Conservation (phyloP, 2,329 filamentous ascomycete species). For the Nigrospora oryzae region DNA sequence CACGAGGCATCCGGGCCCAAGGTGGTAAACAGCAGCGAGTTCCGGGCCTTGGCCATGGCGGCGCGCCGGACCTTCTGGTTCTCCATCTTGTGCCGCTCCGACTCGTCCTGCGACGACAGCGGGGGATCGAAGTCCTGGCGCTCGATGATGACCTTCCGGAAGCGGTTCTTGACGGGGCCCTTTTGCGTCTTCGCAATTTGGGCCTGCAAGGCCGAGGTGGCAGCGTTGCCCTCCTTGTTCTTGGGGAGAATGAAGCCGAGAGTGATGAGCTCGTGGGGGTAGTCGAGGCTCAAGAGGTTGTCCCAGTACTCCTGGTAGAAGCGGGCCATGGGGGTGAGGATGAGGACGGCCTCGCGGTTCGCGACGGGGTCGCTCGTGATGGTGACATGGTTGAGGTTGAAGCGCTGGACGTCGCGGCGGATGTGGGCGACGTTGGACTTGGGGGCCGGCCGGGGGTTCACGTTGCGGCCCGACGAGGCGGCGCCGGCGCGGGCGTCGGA, state of each 20-base stretch:
- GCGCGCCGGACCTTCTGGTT: constrained; percentile 82
- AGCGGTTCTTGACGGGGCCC: constrained; percentile 71
- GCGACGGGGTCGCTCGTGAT: constrained; percentile 66
- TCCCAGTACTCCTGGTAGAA: constrained; percentile 97
- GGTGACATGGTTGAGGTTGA: constrained; percentile 92
- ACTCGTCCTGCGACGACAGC: constrained; percentile 71
- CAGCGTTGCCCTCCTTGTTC: constrained; percentile 82
- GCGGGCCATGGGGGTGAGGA: constrained; percentile 84
- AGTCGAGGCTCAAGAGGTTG: constrained; percentile 74
- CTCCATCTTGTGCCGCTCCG: constrained; percentile 81
- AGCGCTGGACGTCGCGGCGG: constrained; percentile 82
- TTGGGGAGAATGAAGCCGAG: constrained; percentile 95
- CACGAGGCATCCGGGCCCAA: constrained; percentile 85
- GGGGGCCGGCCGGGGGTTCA: constrained; percentile 55
- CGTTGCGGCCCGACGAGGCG: constrained; percentile 27
- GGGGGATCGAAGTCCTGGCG: constrained; percentile 90
- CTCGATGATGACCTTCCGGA: constrained; percentile 88
- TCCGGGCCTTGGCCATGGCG: constrained; percentile 88
- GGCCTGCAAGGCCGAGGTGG: constrained; percentile 73
- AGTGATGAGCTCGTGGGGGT: constrained; percentile 91
- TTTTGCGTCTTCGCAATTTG: constrained; percentile 81
- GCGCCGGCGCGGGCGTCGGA: constrained; percentile 10
- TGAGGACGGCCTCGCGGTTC: constrained; percentile 78
- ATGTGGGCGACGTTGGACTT: constrained; percentile 45
- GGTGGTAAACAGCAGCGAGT: constrained; percentile 91